Percentiles rank a stretch among this genome's conserved stretches.
These are phyloP conservation scores for Fraxinus pennsylvanica DNA, from an alignment of 257 asterid genomes.

Conservation along the genomic window DNA sequence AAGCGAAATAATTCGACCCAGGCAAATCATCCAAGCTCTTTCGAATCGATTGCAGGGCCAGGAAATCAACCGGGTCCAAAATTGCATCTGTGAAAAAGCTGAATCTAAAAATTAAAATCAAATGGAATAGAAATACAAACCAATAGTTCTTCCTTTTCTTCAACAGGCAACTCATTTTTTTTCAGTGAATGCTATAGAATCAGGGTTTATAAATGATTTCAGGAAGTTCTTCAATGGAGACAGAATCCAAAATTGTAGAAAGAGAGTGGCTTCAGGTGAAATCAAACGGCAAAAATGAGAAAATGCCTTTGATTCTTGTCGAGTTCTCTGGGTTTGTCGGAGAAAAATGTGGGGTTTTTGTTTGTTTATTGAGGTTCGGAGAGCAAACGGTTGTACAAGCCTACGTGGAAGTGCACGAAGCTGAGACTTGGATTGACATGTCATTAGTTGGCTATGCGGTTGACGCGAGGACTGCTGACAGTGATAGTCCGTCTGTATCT, in stretches of 20 bases:
- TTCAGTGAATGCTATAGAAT: background rate
- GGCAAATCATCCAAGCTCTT: constrained; percentile 72
- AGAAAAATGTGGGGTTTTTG: constrained; percentile 34
- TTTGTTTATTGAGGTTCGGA: constrained; percentile 40
- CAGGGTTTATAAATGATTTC: constrained; percentile 33
- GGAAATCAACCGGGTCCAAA: constrained; percentile 76
- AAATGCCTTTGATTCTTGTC: background rate
- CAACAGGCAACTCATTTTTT: constrained; percentile 26
- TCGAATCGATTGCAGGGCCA: constrained; percentile 73
- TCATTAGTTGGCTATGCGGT: constrained; percentile 21
- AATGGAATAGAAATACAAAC: constrained; percentile 24
- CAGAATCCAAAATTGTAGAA: constrained; percentile 46
- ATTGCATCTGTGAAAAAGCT: constrained; percentile 38
- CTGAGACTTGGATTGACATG: constrained; percentile 38
- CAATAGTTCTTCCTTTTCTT: constrained; percentile 9
- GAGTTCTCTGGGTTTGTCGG: constrained; percentile 35
- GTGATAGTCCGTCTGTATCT: background rate
- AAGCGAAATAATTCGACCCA: constrained; percentile 67
- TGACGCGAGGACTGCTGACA: constrained; percentile 42
- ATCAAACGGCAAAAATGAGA: constrained; percentile 5
- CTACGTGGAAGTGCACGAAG: constrained; percentile 42
- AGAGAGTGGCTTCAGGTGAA: constrained; percentile 59
- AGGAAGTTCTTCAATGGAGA: constrained; percentile 46
- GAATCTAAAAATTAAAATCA: constrained; percentile 5
- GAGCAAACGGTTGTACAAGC: constrained; percentile 69